These are phyloP conservation scores for Diaporthe citriasiana DNA, from an alignment of 2,329 filamentous ascomycete species.

Conservation along the genomic window DNA sequence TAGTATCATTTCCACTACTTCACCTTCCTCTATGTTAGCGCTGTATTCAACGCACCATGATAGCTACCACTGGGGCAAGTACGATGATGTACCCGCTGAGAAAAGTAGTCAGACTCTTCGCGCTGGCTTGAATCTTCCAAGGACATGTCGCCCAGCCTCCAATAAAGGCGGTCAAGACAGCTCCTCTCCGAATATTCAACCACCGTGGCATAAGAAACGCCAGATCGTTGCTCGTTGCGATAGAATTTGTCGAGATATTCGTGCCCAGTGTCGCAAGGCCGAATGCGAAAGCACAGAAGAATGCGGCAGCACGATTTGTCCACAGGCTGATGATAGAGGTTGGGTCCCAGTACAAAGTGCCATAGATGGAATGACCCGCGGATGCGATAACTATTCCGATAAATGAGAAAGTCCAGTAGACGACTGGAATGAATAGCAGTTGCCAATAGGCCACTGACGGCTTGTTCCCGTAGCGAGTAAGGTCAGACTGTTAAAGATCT, in stretches of 20 bases:
- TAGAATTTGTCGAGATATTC: conserved; percentile 57
- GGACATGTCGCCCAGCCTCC: conserved; percentile 54
- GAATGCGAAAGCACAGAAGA: conserved; percentile 48
- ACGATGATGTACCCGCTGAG: conserved; percentile 43
- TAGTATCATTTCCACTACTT: neutral
- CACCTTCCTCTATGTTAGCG: too few species aligned
- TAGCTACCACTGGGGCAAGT: conserved; percentile 44
- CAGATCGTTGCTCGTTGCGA: conserved; percentile 63
- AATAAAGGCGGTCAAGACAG: conserved; percentile 49
- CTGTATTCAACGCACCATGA: conserved; percentile 5
- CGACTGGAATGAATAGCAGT: conserved; percentile 62
- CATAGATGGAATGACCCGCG: conserved; percentile 60
- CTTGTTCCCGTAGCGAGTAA: conserved; percentile 46
- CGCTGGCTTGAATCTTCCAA: conserved; percentile 53
- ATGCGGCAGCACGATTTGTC: conserved; percentile 51
- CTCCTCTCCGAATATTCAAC: conserved; percentile 52
- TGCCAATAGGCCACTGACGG: conserved; percentile 52
- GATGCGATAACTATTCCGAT: conserved; percentile 64
- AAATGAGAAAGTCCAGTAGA: conserved; percentile 61
- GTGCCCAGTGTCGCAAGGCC: conserved; percentile 56
- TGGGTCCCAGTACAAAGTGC: conserved; percentile 63
- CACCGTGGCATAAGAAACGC: conserved; percentile 50
- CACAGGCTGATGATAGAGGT: conserved; percentile 61
- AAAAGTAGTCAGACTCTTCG: conserved; percentile 41
- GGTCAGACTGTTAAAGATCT: conserved; percentile 49